Evolutionary conservation across 2,329 filamentous ascomycete species (phyloP), one percentile per base, ranked within the genome.

Genomic region (Rhinocladiella similis): DNA sequence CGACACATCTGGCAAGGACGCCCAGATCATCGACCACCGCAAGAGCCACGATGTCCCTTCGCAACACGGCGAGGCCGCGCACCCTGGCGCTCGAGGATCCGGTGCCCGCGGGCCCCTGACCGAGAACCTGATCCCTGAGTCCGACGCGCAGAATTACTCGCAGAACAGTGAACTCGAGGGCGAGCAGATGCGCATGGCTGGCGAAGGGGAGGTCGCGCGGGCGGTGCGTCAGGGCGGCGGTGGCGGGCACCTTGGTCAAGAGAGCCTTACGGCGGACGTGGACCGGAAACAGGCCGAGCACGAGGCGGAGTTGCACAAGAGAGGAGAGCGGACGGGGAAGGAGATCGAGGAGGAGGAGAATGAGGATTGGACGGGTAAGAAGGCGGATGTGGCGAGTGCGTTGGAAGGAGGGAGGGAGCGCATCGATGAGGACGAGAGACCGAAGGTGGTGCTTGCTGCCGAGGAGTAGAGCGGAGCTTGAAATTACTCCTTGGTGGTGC

Each of bases 171-270:
- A 66, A 27, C 56, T 65, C 12, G 67, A 67, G 18, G 67, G 67
- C 51, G 66, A 68, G 48, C 68, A 70, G 60, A 71, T 69, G 65
- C 62, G 67, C 19, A 62, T 63, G 22, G 49, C 60, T 10, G 67
- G 62, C 9, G 67, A 69, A 33, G 67, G 68, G 13, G 67, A 70
- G 3, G 63, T 69, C 13, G 63, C 67, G 20, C 48, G 58, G 22
- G 65, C 67, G 12, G 63, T 67, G 25, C 42, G 49, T 18, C 14
- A 19, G 3, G 57, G 58, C 22, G 60, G 65, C 50, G 55, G 65
- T 2, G 62, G 63, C n/a, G 59, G 64, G 5, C 57, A 63, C 19
- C 51, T 29, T 13, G 58, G 60, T 10, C 50, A 61, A 33, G 46
- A 49, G 13, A 57, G 46, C 19, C 51, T 65, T 39, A 64, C 60